Evolutionary conservation across 2,329 filamentous ascomycete species (phyloP), one percentile per base, ranked within the genome.

Genomic region (Periconia macrospinosa): DNA sequence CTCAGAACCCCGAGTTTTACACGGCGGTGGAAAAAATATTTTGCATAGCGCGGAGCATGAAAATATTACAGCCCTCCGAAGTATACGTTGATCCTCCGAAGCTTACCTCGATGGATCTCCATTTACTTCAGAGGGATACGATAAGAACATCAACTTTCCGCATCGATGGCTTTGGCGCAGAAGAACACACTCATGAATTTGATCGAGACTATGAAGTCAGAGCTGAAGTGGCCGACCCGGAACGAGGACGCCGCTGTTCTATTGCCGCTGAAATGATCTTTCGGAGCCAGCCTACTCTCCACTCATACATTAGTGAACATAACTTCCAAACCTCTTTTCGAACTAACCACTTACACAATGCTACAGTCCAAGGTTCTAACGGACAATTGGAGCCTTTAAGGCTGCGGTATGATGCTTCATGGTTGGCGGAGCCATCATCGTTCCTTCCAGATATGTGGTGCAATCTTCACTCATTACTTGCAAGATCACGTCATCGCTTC

Each of bases 251-350:
- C 1, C 55, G 56, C 5, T 50, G 59, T 7, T 62, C 56, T 15
- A 17, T 51, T 8, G 54, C 61, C 1, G 63, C 62, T 15, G 49
- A 30, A 1, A 40, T 73, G 49, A 45, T 65, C 2, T n/a, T 62
- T 10, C 54, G 63, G 11, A 48, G 63, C 40, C 10, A 50, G 19
- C 33, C 37, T n/a, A 48, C 54, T 17, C 51, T 68, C n/a, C 52
- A 64, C 41, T 23, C 30, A 10, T 1, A 45, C 1, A 41, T 67
- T 15, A 9, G 81, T 83, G 0, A 74, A 85, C 1, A 14, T 17
- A 14, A 17, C 14, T 17, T 40, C 17, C 17, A 15, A 17, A 15
- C 35, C 1, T 15, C 3, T 2, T 20, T 62, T n/a, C 35, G 57
- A 30, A 41, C 47, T 10, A 27, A 33, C 5, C 57, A 65, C 30